Percentiles rank a stretch among this genome's conserved stretches.
Conservation (phyloP, 441 rosid genomes). For the Corymbia citriodora region DNA sequence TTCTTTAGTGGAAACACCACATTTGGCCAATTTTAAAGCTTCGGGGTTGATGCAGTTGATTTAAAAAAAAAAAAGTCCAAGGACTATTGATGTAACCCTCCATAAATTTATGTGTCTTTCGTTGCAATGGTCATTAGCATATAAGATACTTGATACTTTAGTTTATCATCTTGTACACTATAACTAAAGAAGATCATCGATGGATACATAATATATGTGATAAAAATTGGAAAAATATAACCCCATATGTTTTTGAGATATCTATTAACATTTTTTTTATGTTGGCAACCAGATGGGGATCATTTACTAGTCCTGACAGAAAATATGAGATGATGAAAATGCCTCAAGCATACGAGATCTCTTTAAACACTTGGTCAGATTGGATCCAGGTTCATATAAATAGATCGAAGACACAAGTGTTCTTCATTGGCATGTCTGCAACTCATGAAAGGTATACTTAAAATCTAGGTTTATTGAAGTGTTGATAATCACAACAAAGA, state of each 20-base stretch:
- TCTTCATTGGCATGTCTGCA: conserved; percentile 64
- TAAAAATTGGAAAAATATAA: background rate
- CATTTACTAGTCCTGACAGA: conserved; percentile 47
- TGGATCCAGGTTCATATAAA: conserved; percentile 56
- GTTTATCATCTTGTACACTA: background rate
- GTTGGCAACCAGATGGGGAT: conserved; percentile 52
- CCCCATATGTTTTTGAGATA: background rate
- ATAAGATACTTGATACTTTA: background rate
- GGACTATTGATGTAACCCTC: background rate
- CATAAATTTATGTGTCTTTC: background rate
- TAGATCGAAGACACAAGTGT: conserved; percentile 40
- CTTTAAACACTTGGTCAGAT: conserved; percentile 49
- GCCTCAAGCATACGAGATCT: conserved; percentile 62
- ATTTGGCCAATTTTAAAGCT: background rate
- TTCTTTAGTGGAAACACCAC: background rate
- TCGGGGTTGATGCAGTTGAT: background rate
- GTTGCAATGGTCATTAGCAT: background rate
- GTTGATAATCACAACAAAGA: background rate
- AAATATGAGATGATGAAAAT: conserved; percentile 44
- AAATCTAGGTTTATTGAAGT: background rate
- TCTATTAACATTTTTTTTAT: background rate
- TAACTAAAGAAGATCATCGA: background rate
- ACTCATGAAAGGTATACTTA: conserved; percentile 51
- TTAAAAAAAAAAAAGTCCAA: background rate
- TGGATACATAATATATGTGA: background rate